A percentile compares a stretch with the other conserved stretches of the same genome.
Conservation (phyloP, 2,329 filamentous ascomycete species). For the Hypoxylon sp. region DNA sequence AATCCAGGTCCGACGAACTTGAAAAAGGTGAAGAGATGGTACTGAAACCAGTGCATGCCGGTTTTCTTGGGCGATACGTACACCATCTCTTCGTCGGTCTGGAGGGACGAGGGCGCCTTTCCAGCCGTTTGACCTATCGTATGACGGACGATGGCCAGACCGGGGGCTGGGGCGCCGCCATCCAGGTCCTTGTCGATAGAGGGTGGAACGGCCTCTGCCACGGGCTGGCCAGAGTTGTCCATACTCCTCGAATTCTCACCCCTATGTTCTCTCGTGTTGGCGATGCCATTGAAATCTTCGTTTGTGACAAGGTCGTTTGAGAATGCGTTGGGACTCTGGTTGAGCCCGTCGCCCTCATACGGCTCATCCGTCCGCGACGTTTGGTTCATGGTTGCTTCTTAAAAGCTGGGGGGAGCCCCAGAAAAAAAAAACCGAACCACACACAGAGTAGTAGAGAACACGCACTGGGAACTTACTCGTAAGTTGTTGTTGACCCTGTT, state of each 20-base stretch:
- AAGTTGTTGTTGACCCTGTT: slow-evolving; percentile 1
- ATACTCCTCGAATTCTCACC: slow-evolving; percentile 38
- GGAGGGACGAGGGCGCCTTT: slow-evolving; percentile 26
- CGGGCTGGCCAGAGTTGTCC: slow-evolving; percentile 42
- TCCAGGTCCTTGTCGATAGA: slow-evolving; percentile 35
- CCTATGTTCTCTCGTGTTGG: slow-evolving; percentile 51
- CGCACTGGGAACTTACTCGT: slow-evolving; percentile 11
- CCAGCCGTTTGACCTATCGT: slow-evolving; percentile 39
- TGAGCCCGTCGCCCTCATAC: slow-evolving; percentile 53
- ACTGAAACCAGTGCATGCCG: slow-evolving; percentile 32
- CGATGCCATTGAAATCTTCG: slow-evolving; percentile 62
- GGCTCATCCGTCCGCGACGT: slow-evolving; percentile 52
- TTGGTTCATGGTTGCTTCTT: slow-evolving; percentile 45
- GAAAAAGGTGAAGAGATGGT: slow-evolving; percentile 56
- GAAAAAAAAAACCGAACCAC: neutral
- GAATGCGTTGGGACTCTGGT: slow-evolving; percentile 63
- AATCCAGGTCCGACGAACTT: slow-evolving; percentile 74
- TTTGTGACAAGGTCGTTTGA: slow-evolving; percentile 66
- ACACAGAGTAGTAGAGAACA: slow-evolving; percentile 4
- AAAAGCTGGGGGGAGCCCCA: slow-evolving; percentile 5
- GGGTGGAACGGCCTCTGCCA: slow-evolving; percentile 34
- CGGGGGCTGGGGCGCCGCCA: slow-evolving; percentile 11
- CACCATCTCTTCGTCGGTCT: slow-evolving; percentile 5
- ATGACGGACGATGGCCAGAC: slow-evolving; percentile 35
- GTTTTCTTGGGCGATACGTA: slow-evolving; percentile 19